phyloP scores from a whole-genome alignment of 768 basidiomycete genomes.

The Lactarius akahatsu region DNA sequence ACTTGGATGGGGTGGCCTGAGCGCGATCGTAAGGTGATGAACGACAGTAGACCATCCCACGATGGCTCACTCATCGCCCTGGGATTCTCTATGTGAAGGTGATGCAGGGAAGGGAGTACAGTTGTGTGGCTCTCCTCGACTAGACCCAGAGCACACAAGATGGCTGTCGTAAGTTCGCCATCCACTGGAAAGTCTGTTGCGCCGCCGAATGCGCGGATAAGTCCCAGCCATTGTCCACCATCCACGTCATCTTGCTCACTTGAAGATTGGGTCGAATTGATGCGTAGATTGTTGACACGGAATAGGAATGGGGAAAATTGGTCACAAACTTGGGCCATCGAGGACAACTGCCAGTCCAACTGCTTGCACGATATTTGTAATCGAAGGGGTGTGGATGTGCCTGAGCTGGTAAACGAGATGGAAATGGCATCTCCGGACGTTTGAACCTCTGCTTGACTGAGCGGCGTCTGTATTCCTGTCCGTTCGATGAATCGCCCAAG shows the following conservation, averaged over 20 bases:
- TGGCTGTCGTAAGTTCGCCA: too few relatives aligned
- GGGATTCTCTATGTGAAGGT: too few relatives aligned
- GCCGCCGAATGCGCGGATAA: neutral
- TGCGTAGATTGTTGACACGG: neutral
- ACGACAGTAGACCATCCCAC: too few relatives aligned
- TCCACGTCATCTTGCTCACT: neutral
- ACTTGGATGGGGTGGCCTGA: too few relatives aligned
- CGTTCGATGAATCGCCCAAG: neutral
- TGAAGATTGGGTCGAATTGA: neutral
- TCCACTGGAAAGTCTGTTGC: neutral
- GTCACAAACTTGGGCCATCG: neutral
- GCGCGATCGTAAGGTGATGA: too few relatives aligned
- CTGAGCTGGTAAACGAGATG: neutral
- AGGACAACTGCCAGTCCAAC: neutral
- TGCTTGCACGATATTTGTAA: neutral
- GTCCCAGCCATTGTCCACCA: neutral
- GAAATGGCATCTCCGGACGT: neutral
- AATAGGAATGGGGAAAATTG: neutral
- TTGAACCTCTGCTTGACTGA: neutral
- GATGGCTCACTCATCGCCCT: too few relatives aligned
- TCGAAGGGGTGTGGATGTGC: neutral
- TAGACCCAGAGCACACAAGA: conserved; percentile 18
- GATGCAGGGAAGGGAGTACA: too few relatives aligned
- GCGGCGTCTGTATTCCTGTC: neutral
- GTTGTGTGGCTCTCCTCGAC: too few relatives aligned